phyloP scores from a whole-genome alignment of 805 yeast species.

The Teunomyces barrocoloradensis region DNA sequence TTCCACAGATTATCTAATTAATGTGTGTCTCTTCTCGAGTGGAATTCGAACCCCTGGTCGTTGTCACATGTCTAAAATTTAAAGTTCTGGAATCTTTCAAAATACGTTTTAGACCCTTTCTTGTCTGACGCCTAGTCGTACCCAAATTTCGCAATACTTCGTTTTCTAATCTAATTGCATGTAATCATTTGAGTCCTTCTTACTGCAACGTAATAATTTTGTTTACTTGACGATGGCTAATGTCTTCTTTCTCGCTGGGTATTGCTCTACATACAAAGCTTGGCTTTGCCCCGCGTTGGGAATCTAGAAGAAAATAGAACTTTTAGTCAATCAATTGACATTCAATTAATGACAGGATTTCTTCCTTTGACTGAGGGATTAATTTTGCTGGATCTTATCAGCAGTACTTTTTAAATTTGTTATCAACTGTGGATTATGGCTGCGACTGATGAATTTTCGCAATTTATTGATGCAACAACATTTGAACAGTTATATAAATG shows the following conservation, averaged over 20 bases:
- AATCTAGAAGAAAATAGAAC: not conserved
- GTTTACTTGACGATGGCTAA: not conserved
- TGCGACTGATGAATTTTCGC: not conserved
- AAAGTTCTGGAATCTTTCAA: too few species aligned
- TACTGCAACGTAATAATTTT: not conserved
- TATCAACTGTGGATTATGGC: not conserved
- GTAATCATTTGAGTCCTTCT: not conserved
- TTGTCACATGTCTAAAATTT: not conserved
- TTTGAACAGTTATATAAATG: too few species aligned
- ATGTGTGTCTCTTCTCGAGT: too few species aligned
- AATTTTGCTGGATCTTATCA: too few species aligned
- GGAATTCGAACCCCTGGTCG: not conserved
- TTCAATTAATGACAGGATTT: too few species aligned
- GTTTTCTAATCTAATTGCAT: not conserved
- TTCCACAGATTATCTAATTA: too few species aligned
- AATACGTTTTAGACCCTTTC: too few species aligned
- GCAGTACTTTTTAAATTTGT: not conserved
- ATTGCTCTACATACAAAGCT: not conserved
- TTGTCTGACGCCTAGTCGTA: too few species aligned
- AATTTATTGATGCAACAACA: not conserved
- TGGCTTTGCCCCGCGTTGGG: not conserved
- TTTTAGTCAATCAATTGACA: too few species aligned
- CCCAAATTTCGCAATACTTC: not conserved
- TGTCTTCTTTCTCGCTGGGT: too few species aligned
- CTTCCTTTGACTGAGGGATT: too few species aligned